Conservation (phyloP, 805 yeast species). For the Candida argentea region DNA sequence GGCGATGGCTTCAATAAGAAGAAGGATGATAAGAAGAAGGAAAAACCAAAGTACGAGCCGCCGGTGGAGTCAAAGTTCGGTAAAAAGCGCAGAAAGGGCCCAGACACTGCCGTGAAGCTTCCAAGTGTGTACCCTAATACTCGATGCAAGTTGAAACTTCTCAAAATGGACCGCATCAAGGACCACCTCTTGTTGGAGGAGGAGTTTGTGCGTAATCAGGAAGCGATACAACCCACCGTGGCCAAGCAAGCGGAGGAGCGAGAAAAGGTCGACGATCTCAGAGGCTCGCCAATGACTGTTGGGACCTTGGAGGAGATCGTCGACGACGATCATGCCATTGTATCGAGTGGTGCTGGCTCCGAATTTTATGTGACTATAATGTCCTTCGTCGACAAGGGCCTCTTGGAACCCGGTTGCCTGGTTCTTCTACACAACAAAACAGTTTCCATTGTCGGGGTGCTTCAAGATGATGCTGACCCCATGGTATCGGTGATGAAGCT, state of each 20-base stretch:
- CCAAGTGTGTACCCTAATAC: conserved; percentile 89
- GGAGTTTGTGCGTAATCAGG: conserved; percentile 91
- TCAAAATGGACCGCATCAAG: conserved; percentile 91
- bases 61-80: conserved; percentile 94
- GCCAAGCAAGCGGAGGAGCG: conserved; percentile 95
- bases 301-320: conserved; percentile 96
- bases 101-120: conserved; percentile 72
- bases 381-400: conserved; percentile 93
- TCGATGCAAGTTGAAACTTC: conserved; percentile 81
- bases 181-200: conserved; percentile 93
- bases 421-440: conserved; percentile 93
- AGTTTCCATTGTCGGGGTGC: conserved; percentile 93
- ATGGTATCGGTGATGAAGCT: conserved; percentile 96
- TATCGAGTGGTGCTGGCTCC: conserved; percentile 90
- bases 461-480: conserved; percentile 96
- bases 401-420: conserved; percentile 94
- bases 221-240: conserved; percentile 89
- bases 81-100: conserved; percentile 88
- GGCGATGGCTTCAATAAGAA: conserved; percentile 34
- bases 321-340: conserved; percentile 98
- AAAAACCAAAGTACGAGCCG: conserved; percentile 96
- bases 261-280: conserved; percentile 85
- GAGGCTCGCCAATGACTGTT: conserved; percentile 94
- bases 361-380: conserved; percentile 94
- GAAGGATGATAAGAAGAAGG: conserved; percentile 57